Percentiles rank a stretch among this genome's conserved stretches.
These are phyloP conservation scores for Trichoderma virens DNA, from an alignment of 495 filamentous ascomycete genomes.

Conservation along the genomic window DNA sequence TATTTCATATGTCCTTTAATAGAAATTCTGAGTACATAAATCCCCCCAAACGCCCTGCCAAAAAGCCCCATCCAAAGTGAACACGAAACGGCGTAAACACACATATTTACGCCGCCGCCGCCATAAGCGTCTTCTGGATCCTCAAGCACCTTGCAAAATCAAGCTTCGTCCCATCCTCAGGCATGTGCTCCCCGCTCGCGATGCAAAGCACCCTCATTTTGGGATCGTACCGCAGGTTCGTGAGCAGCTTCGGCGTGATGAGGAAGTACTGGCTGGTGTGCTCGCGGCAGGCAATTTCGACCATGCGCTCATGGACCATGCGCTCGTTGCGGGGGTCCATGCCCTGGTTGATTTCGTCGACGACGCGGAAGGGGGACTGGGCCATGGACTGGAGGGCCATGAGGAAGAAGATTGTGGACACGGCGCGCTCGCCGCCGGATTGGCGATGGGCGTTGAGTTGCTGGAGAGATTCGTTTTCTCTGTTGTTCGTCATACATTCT, in stretches of 20 bases:
- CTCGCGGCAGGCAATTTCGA: slow-evolving; percentile 80
- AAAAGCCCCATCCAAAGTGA: too few species aligned
- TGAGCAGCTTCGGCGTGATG: slow-evolving; percentile 95
- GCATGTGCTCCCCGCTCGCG: slow-evolving; percentile 87
- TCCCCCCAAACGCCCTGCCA: too few species aligned
- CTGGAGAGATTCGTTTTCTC: slow-evolving; percentile 75
- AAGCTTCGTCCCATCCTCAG: slow-evolving; percentile 44
- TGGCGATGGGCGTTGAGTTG: slow-evolving; percentile 85
- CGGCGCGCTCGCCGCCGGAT: slow-evolving; percentile 91
- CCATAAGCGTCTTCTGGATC: slow-evolving; percentile 33
- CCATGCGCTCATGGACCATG: slow-evolving; percentile 94
- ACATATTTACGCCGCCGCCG: slow-evolving; percentile 17
- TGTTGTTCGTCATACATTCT: slow-evolving; percentile 27
- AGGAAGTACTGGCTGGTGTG: slow-evolving; percentile 77
- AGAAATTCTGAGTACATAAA: too few species aligned
- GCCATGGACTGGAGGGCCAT: slow-evolving; percentile 96
- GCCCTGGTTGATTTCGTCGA: slow-evolving; percentile 99
- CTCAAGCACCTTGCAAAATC: slow-evolving; percentile 47
- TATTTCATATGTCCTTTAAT: too few species aligned
- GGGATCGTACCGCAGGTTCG: slow-evolving; percentile 72
- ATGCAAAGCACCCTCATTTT: slow-evolving; percentile 93
- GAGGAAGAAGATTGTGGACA: slow-evolving; percentile 98
- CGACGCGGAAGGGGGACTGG: slow-evolving; percentile 94
- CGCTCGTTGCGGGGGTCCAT: slow-evolving; percentile 99
- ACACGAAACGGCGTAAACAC: background rate